Evolutionary conservation across 345 rosid species (phyloP).

Genomic region (Populus ilicifolia): DNA sequence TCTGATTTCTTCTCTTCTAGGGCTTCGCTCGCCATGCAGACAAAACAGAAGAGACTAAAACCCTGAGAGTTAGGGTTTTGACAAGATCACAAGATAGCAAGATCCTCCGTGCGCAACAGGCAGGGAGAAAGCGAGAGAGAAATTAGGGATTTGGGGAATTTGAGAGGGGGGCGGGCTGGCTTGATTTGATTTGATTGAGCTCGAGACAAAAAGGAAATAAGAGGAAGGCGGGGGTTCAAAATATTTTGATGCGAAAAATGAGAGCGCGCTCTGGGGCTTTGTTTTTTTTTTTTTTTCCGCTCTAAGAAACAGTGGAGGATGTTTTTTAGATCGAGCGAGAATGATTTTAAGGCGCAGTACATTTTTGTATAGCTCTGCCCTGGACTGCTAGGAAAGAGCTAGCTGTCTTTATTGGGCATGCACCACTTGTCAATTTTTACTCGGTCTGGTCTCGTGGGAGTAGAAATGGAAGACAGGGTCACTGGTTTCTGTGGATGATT

Average conservation of each 20-base stretch:
- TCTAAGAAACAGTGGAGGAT: background rate
- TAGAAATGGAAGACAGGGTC: too few relatives aligned
- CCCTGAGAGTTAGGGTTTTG: constrained; percentile 22
- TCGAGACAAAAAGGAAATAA: background rate
- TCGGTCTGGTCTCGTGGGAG: too few relatives aligned
- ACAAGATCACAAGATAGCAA: background rate
- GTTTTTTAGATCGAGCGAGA: too few relatives aligned
- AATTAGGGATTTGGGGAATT: background rate
- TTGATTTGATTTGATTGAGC: constrained; percentile 4
- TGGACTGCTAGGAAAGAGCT: too few relatives aligned
- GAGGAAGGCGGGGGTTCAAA: constrained; percentile 24
- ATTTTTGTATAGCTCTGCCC: too few relatives aligned
- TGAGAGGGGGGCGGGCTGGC: constrained; percentile 13
- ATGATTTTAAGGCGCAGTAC: too few relatives aligned
- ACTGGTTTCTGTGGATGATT: too few relatives aligned
- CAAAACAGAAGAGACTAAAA: constrained; percentile 3
- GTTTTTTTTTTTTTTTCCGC: background rate
- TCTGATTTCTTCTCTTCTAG: constrained; percentile 53
- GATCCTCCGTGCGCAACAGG: background rate
- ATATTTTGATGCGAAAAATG: constrained; percentile 21
- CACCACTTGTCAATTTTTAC: too few relatives aligned
- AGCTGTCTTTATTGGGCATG: too few relatives aligned
- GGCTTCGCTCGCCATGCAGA: constrained; percentile 60
- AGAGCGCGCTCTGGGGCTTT: constrained; percentile 13
- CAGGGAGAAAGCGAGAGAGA: constrained; percentile 1